Evolutionary conservation across 768 basidiomycete species (phyloP).

Genomic region (Asterophora parasitica): DNA sequence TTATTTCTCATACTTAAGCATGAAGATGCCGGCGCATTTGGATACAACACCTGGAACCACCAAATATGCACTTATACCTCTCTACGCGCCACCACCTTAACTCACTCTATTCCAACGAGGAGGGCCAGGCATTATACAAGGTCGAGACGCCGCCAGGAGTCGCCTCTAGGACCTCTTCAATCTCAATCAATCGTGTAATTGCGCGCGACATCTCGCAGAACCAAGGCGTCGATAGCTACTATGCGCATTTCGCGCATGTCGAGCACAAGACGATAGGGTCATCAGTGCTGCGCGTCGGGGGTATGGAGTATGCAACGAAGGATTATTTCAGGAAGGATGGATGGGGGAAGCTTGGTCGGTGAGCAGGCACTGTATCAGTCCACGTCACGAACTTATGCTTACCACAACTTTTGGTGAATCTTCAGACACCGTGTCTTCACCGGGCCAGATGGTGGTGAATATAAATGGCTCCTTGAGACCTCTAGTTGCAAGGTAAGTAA

Average conservation of each 20-base stretch:
- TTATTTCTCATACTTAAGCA: too few relatives aligned
- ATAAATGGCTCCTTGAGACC: constrained; percentile 15
- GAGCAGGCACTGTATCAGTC: constrained; percentile 1
- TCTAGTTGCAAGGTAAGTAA: constrained; percentile 5
- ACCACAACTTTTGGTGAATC: neutral
- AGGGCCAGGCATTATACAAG: constrained; percentile 21
- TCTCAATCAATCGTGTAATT: too few relatives aligned
- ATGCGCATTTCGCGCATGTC: constrained; percentile 9
- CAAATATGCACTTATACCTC: constrained; percentile 16
- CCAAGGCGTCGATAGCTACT: constrained; percentile 1
- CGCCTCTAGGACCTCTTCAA: constrained; percentile 3
- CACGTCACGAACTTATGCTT: neutral
- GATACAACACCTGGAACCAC: neutral
- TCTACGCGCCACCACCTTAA: constrained; percentile 14
- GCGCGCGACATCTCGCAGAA: constrained; percentile 10
- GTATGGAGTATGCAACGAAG: constrained; percentile 19
- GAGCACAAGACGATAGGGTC: constrained; percentile 11
- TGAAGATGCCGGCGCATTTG: too few relatives aligned
- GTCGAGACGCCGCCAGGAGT: constrained; percentile 9
- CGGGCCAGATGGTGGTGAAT: constrained; percentile 18
- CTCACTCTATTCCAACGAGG: constrained; percentile 17
- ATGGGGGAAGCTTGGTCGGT: constrained; percentile 15
- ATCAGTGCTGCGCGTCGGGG: constrained; percentile 25
- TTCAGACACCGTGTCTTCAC: constrained; percentile 19
- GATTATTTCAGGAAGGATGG: constrained; percentile 23